Conservation (phyloP, 768 basidiomycete species). For the Lactifluus subvellereus region DNA sequence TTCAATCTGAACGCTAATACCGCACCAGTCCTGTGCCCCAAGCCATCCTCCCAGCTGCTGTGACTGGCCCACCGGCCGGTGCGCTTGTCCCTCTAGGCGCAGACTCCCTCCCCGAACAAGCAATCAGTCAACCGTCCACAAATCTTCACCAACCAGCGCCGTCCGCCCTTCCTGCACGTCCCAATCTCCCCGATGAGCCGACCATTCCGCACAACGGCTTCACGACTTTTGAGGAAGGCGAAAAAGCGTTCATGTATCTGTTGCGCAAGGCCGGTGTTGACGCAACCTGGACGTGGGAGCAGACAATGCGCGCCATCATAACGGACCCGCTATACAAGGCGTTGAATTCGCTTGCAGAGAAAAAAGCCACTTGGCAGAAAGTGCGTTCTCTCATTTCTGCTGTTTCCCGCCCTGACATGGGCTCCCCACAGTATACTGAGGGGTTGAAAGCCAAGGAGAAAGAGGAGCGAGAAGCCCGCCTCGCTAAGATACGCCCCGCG, state of each 20-base stretch:
- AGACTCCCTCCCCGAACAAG: conserved; percentile 31
- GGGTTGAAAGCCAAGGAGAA: conserved; percentile 74
- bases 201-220: conserved; percentile 90
- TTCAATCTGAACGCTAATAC: not conserved
- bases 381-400: conserved; percentile 38
- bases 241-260: conserved; percentile 89
- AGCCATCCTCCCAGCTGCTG: conserved; percentile 7
- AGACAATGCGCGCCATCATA: conserved; percentile 96
- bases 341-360: conserved; percentile 87
- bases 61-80: conserved; percentile 30
- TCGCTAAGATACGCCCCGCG: conserved; percentile 83
- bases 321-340: conserved; percentile 97
- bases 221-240: conserved; percentile 78
- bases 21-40: conserved; percentile 9
- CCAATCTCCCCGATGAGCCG: conserved; percentile 80
- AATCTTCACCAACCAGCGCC: conserved; percentile 54
- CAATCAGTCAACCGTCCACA: conserved; percentile 46
- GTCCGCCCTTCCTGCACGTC: conserved; percentile 63
- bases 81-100: conserved; percentile 18
- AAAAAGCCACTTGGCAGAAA: conserved; percentile 92
- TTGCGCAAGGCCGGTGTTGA: conserved; percentile 87
- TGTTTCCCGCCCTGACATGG: conserved; percentile 6
- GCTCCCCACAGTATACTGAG: conserved; percentile 58
- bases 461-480: conserved; percentile 76
- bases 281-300: conserved; percentile 95